These are phyloP conservation scores for Nidula microcarpa DNA, from an alignment of 768 basidiomycete genomes.

Conservation along the genomic window DNA sequence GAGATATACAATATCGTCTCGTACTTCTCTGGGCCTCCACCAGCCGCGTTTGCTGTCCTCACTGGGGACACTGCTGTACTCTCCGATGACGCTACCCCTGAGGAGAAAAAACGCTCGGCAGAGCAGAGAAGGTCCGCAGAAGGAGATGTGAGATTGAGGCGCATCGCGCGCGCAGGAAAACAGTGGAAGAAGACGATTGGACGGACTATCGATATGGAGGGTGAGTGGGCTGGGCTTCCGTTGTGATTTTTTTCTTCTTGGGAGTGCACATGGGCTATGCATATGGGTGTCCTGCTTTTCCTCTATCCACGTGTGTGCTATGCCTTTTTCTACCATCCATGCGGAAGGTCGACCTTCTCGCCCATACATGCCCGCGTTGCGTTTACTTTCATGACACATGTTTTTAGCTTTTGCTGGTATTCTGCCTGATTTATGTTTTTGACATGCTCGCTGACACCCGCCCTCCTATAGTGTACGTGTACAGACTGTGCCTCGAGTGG, in stretches of 20 bases:
- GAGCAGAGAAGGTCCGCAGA: slow-evolving; percentile 39
- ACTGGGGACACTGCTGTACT: slow-evolving; percentile 41
- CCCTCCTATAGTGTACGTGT: slow-evolving; percentile 70
- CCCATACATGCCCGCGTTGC: no score
- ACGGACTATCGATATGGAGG: slow-evolving; percentile 88
- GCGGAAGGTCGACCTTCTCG: no score
- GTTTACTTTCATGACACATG: no score
- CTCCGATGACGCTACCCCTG: no score
- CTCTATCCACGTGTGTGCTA: no score
- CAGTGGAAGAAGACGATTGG: slow-evolving; percentile 88
- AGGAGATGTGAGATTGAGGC: slow-evolving; percentile 68
- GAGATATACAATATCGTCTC: slow-evolving; percentile 94
- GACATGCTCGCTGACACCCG: neutral
- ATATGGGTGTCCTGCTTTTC: no score
- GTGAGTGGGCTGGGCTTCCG: slow-evolving; percentile 36
- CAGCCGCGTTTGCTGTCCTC: slow-evolving; percentile 48
- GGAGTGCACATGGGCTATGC: neutral
- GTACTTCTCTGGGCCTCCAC: slow-evolving; percentile 86
- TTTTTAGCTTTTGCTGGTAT: no score
- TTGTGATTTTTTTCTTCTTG: neutral
- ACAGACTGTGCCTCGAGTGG: slow-evolving; percentile 86
- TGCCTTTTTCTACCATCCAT: no score
- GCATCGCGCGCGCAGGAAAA: slow-evolving; percentile 90
- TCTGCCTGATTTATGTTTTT: no score
- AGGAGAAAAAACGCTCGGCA: slow-evolving; percentile 10